These are phyloP conservation scores for Davidsoniella neocaledoniae DNA, from an alignment of 2,329 filamentous ascomycete genomes.

Conservation along the genomic window DNA sequence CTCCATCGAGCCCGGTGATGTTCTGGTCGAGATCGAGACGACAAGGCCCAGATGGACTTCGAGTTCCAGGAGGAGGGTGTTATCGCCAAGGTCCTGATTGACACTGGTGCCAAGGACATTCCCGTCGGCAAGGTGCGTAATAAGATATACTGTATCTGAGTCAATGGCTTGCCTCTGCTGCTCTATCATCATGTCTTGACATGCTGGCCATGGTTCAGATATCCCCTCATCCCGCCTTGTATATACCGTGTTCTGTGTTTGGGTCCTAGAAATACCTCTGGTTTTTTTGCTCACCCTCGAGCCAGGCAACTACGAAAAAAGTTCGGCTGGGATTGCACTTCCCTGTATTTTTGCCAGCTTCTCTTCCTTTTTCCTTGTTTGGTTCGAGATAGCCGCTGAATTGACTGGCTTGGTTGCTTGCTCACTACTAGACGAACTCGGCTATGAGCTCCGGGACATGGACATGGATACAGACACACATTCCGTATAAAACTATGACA, in stretches of 20 bases:
- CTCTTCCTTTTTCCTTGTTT: background rate
- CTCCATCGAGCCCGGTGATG: slow-evolving; percentile 72
- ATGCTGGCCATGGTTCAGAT: no score
- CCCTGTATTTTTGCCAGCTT: background rate
- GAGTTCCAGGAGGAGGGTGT: slow-evolving; percentile 98
- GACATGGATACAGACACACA: background rate
- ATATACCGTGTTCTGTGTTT: no score
- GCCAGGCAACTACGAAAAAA: no score
- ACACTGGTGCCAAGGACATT: slow-evolving; percentile 85
- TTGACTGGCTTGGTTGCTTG: background rate
- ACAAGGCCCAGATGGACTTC: slow-evolving; percentile 99
- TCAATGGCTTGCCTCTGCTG: no score
- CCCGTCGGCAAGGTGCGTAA: slow-evolving; percentile 78
- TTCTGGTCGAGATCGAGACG: slow-evolving; percentile 95
- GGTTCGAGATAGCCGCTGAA: background rate
- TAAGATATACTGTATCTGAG: no score
- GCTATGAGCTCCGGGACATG: background rate
- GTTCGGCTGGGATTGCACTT: no score
- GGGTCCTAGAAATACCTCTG: no score
- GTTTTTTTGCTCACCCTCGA: no score
- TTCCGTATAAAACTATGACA: background rate
- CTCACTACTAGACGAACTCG: no score
- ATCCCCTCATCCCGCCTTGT: no score
- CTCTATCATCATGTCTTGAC: no score
- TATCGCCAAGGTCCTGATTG: slow-evolving; percentile 84